Conservation (phyloP, 345 rosid genomes). For the Angophora floribunda region DNA sequence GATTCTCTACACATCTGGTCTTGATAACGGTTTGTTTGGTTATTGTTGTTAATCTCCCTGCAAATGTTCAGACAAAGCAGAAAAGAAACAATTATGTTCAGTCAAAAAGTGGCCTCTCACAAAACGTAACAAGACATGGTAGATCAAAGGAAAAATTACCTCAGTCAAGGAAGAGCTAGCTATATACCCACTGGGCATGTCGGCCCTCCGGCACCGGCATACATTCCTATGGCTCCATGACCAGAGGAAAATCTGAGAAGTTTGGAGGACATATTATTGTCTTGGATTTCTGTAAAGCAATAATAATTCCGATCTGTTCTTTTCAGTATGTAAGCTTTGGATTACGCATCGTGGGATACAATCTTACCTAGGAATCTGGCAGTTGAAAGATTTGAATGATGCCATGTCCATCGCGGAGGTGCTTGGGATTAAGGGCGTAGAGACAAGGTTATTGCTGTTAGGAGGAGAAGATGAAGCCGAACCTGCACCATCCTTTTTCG, state of each 20-base stretch:
- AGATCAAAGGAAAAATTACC: constrained; percentile 2
- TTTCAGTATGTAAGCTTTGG: neutral
- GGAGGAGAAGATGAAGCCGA: constrained; percentile 10
- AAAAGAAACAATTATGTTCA: neutral
- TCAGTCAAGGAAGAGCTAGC: constrained; percentile 3
- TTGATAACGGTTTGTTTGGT: constrained; percentile 17
- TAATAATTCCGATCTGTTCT: neutral
- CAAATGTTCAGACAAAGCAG: neutral
- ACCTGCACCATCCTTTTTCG: constrained; percentile 20
- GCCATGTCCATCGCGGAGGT: constrained; percentile 40
- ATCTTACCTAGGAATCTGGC: constrained; percentile 66
- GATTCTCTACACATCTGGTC: constrained; percentile 19
- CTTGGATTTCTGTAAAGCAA: neutral
- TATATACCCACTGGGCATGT: constrained; percentile 90
- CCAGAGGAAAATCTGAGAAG: constrained; percentile 47
- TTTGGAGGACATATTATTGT: neutral
- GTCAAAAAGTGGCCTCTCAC: neutral
- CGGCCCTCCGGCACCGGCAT: constrained; percentile 65
- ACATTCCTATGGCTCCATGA: constrained; percentile 56
- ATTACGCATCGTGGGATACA: neutral
- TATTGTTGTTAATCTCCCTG: constrained; percentile 26
- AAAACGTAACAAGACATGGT: neutral
- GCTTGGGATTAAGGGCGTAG: constrained; percentile 20
- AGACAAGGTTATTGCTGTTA: constrained; percentile 22
- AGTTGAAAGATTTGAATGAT: constrained; percentile 61